Percentiles rank a stretch among this genome's conserved stretches.
These are phyloP conservation scores for Carex pumila DNA, from an alignment of 176 grass and related monocot species.

Conservation along the genomic window DNA sequence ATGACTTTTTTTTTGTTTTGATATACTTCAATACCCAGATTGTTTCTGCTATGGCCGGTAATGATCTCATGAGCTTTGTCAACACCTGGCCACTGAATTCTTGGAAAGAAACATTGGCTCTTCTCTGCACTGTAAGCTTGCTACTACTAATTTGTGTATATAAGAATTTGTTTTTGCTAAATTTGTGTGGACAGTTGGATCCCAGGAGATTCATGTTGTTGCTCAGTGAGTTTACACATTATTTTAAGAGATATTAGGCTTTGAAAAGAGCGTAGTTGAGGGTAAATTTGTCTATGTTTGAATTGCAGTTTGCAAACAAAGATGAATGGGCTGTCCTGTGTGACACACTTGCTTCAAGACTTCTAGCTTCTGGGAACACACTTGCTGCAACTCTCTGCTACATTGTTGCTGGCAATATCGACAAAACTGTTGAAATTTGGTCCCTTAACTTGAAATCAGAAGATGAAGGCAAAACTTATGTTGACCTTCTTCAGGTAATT, in stretches of 20 bases:
- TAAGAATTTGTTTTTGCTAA: background rate
- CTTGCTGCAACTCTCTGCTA: slow-evolving; percentile 88
- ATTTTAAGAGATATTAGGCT: background rate
- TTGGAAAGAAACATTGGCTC: slow-evolving; percentile 97
- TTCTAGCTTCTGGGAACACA: slow-evolving; percentile 59
- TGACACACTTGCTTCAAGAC: slow-evolving; percentile 74
- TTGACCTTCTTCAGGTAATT: slow-evolving; percentile 96
- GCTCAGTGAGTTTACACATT: background rate
- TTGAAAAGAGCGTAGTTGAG: background rate
- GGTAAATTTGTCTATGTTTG: background rate
- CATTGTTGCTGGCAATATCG: slow-evolving; percentile 97
- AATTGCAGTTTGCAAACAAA: slow-evolving; percentile 67
- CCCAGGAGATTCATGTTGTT: background rate
- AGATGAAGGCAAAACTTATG: slow-evolving; percentile 67
- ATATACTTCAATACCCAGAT: slow-evolving; percentile 47
- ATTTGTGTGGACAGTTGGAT: background rate
- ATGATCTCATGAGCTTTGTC: slow-evolving; percentile 81
- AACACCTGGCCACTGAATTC: slow-evolving; percentile 86
- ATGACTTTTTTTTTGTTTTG: background rate
- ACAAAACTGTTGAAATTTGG: slow-evolving; percentile 98
- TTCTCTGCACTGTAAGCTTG: slow-evolving; percentile 88
- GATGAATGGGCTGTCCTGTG: slow-evolving; percentile 91
- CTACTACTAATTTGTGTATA: slow-evolving; percentile 20
- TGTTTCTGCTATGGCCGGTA: slow-evolving; percentile 92
- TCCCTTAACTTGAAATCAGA: slow-evolving; percentile 75